Conservation (phyloP, 371 early-diverging fungal genomes). For the Mortierella sp. region DNA sequence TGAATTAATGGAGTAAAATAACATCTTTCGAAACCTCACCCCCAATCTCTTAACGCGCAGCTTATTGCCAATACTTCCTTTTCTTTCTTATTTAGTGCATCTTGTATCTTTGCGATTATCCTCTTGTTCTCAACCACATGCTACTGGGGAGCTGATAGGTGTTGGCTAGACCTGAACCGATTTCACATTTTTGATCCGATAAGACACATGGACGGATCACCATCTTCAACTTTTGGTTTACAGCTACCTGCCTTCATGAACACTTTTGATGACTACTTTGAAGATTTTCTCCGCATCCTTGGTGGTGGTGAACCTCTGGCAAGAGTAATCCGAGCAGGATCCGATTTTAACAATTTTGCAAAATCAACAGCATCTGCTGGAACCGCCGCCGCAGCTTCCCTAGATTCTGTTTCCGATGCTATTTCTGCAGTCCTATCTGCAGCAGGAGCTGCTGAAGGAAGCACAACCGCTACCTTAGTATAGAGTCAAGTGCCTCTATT, state of each 20-base stretch:
- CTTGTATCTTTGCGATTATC: constrained; percentile 66
- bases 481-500: not conserved
- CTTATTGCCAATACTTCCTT: not conserved
- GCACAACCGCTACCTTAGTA: not conserved
- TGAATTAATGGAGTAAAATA: not conserved
- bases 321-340: constrained; percentile 31
- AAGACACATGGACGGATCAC: constrained; percentile 43
- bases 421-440: constrained; percentile 24
- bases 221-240: constrained; percentile 47
- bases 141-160: constrained; percentile 79
- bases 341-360: constrained; percentile 6
- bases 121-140: constrained; percentile 74
- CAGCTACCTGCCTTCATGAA: constrained; percentile 38
- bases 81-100: constrained; percentile 59
- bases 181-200: constrained; percentile 45
- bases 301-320: constrained; percentile 49
- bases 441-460: constrained; percentile 5
- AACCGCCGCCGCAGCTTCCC: not conserved
- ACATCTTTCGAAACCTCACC: no score
- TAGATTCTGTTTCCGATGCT: constrained; percentile 20
- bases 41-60: not conserved
- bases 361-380: constrained; percentile 3
- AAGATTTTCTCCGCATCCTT: constrained; percentile 23
- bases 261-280: constrained; percentile 26
- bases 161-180: constrained; percentile 72